These are phyloP conservation scores for Mallotus repandus DNA, from an alignment of 441 rosid genomes.

Conservation along the genomic window DNA sequence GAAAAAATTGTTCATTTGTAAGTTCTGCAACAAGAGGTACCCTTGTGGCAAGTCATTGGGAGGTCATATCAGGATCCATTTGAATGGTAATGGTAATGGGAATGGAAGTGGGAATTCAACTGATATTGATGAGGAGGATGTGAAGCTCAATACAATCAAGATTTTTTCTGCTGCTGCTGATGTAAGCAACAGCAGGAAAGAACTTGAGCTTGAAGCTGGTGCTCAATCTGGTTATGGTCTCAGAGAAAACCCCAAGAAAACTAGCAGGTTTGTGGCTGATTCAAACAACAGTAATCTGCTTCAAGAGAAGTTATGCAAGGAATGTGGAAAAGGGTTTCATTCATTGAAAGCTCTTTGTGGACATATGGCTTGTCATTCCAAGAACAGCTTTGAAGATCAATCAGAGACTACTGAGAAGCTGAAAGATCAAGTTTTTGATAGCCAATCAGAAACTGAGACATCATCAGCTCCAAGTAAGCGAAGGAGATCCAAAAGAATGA, in stretches of 20 bases:
- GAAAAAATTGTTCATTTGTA: constrained; percentile 59
- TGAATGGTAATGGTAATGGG: constrained; percentile 26
- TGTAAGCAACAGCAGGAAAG: constrained; percentile 26
- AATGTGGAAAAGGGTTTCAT: constrained; percentile 77
- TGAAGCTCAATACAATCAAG: constrained; percentile 32
- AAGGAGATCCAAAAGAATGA: constrained; percentile 55
- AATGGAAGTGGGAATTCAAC: constrained; percentile 21
- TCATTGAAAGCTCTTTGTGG: constrained; percentile 72
- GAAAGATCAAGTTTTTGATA: constrained; percentile 45
- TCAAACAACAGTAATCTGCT: constrained; percentile 30
- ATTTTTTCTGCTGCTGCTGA: constrained; percentile 12
- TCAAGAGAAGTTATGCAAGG: constrained; percentile 49
- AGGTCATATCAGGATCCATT: constrained; percentile 85
- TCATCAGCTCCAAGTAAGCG: constrained; percentile 48
- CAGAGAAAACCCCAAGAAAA: constrained; percentile 74
- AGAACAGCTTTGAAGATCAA: constrained; percentile 41
- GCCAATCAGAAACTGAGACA: constrained; percentile 61
- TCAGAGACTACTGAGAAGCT: constrained; percentile 36
- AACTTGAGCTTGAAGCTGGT: constrained; percentile 31
- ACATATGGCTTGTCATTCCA: constrained; percentile 74
- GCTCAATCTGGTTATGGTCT: constrained; percentile 60
- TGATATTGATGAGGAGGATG: constrained; percentile 38
- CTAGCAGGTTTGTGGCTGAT: constrained; percentile 47
- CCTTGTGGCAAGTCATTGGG: constrained; percentile 89
- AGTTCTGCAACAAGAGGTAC: constrained; percentile 62